phyloP scores from a whole-genome alignment of 345 rosid genomes.

The Passiflora organensis region DNA sequence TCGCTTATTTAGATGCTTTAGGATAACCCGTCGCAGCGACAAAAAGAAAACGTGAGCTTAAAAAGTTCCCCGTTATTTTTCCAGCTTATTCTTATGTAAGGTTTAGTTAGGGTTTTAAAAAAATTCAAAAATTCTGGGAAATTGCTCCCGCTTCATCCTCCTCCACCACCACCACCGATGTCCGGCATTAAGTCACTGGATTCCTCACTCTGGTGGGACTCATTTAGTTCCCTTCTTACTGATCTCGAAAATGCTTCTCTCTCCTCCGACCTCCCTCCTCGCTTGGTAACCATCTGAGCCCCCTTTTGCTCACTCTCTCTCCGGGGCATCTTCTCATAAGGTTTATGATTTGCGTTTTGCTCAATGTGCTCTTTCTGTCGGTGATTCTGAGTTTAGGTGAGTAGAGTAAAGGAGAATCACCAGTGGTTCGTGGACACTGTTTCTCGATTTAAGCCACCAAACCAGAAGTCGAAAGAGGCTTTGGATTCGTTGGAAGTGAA shows the following conservation, averaged over 20 bases:
- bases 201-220: conserved; percentile 74
- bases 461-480: conserved; percentile 63
- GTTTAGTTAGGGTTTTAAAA: neutral
- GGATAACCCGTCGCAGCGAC: too few relatives aligned
- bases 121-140: neutral
- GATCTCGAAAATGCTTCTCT: conserved; percentile 60
- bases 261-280: conserved; percentile 49
- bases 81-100: too few relatives aligned
- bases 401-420: conserved; percentile 64
- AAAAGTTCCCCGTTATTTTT: too few relatives aligned
- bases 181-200: conserved; percentile 51
- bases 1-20: too few relatives aligned
- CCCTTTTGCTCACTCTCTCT: conserved; percentile 1
- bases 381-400: conserved; percentile 34
- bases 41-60: neutral
- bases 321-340: too few relatives aligned
- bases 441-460: conserved; percentile 54
- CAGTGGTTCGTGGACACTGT: conserved; percentile 63
- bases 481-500: conserved; percentile 50
- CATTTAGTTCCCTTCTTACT: conserved; percentile 58
- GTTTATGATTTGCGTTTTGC: neutral
- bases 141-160: too few relatives aligned
- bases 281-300: conserved; percentile 33
- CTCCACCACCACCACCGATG: conserved; percentile 30
- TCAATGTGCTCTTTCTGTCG: neutral